phyloP scores from a whole-genome alignment of 768 basidiomycete species.

The Mycena alexandri region DNA sequence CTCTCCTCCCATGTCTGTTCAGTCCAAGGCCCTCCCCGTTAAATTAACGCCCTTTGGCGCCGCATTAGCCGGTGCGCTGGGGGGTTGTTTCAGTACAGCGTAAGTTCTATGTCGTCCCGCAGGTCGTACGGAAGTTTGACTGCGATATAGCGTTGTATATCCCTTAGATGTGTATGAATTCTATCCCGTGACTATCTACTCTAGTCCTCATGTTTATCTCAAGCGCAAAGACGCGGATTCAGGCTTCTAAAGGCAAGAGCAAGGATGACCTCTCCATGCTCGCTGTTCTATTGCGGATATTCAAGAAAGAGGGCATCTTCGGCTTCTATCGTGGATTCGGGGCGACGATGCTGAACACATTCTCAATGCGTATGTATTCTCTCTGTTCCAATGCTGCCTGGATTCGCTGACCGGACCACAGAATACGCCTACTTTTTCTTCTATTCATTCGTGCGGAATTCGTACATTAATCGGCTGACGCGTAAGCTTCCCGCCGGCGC shows the following conservation, averaged over 20 bases:
- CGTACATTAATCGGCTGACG: constrained; percentile 81
- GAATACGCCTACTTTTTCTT: constrained; percentile 99
- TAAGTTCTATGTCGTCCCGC: constrained; percentile 56
- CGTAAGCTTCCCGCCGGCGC: constrained; percentile 70
- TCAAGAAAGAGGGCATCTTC: constrained; percentile 82
- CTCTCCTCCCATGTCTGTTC: constrained; percentile 56
- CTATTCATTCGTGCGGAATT: constrained; percentile 89
- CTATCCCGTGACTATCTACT: background rate
- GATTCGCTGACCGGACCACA: constrained; percentile 46
- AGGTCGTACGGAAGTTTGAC: constrained; percentile 22
- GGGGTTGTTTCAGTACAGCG: constrained; percentile 95
- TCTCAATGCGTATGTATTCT: constrained; percentile 88
- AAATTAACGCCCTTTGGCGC: constrained; percentile 88
- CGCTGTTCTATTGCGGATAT: constrained; percentile 74
- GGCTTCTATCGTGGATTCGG: constrained; percentile 94
- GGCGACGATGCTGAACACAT: constrained; percentile 98
- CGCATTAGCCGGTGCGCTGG: constrained; percentile 93
- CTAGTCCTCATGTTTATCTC: constrained; percentile 26
- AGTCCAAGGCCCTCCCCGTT: constrained; percentile 64
- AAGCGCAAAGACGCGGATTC: constrained; percentile 95
- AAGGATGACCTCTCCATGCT: constrained; percentile 72
- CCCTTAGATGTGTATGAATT: constrained; percentile 89
- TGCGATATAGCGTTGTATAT: constrained; percentile 80
- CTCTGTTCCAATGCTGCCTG: constrained; percentile 17
- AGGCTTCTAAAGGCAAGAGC: constrained; percentile 73